These are phyloP conservation scores for Phytophthora nicotianae DNA, from an alignment of 352 stramenopile species.

Conservation along the genomic window DNA sequence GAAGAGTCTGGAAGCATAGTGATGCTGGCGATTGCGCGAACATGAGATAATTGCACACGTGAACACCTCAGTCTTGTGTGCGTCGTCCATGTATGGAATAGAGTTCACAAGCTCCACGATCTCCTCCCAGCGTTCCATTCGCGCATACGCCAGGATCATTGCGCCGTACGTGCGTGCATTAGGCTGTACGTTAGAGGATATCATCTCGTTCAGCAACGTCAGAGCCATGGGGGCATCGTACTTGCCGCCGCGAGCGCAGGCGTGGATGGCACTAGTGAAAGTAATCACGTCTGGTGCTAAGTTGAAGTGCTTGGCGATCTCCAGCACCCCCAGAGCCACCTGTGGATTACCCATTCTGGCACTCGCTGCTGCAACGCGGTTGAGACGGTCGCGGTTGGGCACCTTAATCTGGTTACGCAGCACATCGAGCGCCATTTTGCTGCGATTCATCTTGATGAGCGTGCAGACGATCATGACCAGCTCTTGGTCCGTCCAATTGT, in stretches of 20 bases:
- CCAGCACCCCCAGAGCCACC: constrained; percentile 71
- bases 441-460: constrained; percentile 80
- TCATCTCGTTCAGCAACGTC: constrained; percentile 83
- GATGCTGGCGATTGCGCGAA: constrained; percentile 70
- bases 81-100: constrained; percentile 60
- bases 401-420: constrained; percentile 69
- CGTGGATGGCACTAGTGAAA: constrained; percentile 84
- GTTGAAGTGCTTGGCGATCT: constrained; percentile 74
- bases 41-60: constrained; percentile 80
- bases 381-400: constrained; percentile 53
- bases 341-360: constrained; percentile 66
- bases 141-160: constrained; percentile 68
- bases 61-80: constrained; percentile 70
- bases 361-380: constrained; percentile 72
- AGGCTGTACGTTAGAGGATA: constrained; percentile 51
- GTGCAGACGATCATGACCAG: constrained; percentile 76
- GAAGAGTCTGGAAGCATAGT: constrained; percentile 66
- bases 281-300: constrained; percentile 70
- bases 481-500: constrained; percentile 68
- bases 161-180: constrained; percentile 83
- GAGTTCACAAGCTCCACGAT: constrained; percentile 66
- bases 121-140: constrained; percentile 70
- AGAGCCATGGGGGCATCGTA: constrained; percentile 58
- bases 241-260: constrained; percentile 62
- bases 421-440: constrained; percentile 56